phyloP scores from a whole-genome alignment of 2,329 filamentous ascomycete species.

The Periglandula ipomoeae region DNA sequence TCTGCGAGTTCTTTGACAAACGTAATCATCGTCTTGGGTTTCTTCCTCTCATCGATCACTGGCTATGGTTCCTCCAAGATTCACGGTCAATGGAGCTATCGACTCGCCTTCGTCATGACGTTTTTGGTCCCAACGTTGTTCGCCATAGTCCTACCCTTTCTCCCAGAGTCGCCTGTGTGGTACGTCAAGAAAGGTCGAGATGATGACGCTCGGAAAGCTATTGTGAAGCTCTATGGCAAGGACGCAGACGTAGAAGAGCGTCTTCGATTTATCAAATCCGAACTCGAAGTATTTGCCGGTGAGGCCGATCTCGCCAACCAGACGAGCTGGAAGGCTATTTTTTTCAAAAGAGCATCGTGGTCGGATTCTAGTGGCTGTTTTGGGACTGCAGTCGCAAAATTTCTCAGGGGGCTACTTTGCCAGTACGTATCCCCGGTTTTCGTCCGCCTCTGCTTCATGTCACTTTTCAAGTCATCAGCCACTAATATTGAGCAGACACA shows the following conservation, averaged over 20 bases:
- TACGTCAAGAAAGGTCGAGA: constrained; percentile 19
- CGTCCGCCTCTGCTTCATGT: neutral
- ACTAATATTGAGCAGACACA: constrained; percentile 13
- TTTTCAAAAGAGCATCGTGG: constrained; percentile 19
- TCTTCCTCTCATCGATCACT: constrained; percentile 21
- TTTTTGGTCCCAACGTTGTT: constrained; percentile 19
- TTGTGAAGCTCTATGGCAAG: constrained; percentile 16
- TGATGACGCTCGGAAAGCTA: constrained; percentile 18
- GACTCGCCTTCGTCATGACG: constrained; percentile 19
- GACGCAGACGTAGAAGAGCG: constrained; percentile 15
- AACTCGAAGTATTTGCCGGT: constrained; percentile 16
- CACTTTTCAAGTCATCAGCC: neutral
- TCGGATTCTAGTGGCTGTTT: constrained; percentile 16
- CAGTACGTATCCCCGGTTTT: constrained; percentile 11
- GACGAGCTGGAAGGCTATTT: constrained; percentile 21
- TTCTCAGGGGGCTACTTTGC: constrained; percentile 22
- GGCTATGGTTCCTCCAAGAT: constrained; percentile 19
- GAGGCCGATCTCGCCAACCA: constrained; percentile 16
- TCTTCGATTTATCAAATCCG: constrained; percentile 17
- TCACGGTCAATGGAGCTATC: constrained; percentile 17
- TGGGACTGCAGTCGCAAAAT: constrained; percentile 19
- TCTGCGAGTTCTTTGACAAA: constrained; percentile 19
- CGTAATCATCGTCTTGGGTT: constrained; percentile 20
- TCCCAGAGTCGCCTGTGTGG: constrained; percentile 20
- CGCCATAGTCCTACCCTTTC: constrained; percentile 15